phyloP scores from a whole-genome alignment of 192 early-diverging fungal genomes.

The Thoreauomyces humboldtii region DNA sequence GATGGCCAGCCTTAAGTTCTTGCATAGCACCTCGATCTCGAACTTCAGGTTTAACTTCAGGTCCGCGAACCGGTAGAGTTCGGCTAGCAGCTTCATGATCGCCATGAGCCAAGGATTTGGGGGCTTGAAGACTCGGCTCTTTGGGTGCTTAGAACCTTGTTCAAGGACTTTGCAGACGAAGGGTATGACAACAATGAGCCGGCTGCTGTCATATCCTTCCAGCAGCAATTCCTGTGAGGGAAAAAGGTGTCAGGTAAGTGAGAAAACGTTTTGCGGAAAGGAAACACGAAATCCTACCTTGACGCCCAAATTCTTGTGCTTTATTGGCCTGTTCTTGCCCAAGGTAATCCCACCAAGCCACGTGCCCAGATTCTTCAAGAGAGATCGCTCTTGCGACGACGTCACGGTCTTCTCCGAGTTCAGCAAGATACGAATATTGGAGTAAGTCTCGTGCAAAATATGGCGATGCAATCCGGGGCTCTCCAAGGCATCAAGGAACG shows the following conservation, averaged over 20 bases:
- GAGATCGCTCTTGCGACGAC: slow-evolving; percentile 81
- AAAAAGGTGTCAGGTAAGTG: neutral
- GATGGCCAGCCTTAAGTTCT: slow-evolving; percentile 75
- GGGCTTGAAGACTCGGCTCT: slow-evolving; percentile 84
- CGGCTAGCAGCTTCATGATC: slow-evolving; percentile 85
- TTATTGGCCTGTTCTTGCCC: slow-evolving; percentile 91
- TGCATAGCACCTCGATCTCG: slow-evolving; percentile 97
- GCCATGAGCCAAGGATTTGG: slow-evolving; percentile 99
- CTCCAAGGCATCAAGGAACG: slow-evolving; percentile 75
- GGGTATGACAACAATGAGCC: slow-evolving; percentile 94
- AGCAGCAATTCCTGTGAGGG: slow-evolving; percentile 73
- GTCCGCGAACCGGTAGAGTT: slow-evolving; percentile 90
- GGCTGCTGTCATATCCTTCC: slow-evolving; percentile 82
- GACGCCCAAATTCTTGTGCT: slow-evolving; percentile 92
- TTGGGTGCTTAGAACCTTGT: slow-evolving; percentile 59
- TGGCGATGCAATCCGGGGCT: slow-evolving; percentile 65
- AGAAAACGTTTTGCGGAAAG: neutral
- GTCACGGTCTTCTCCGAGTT: slow-evolving; percentile 92
- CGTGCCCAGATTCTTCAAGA: slow-evolving; percentile 93
- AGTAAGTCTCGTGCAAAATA: slow-evolving; percentile 86
- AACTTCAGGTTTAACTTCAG: slow-evolving; percentile 95
- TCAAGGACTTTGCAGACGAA: slow-evolving; percentile 98
- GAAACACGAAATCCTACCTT: slow-evolving; percentile 57
- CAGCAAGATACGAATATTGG: slow-evolving; percentile 82
- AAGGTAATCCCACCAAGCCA: slow-evolving; percentile 98